phyloP scores from a whole-genome alignment of 768 basidiomycete genomes.

The Agaricus subrufescens region DNA sequence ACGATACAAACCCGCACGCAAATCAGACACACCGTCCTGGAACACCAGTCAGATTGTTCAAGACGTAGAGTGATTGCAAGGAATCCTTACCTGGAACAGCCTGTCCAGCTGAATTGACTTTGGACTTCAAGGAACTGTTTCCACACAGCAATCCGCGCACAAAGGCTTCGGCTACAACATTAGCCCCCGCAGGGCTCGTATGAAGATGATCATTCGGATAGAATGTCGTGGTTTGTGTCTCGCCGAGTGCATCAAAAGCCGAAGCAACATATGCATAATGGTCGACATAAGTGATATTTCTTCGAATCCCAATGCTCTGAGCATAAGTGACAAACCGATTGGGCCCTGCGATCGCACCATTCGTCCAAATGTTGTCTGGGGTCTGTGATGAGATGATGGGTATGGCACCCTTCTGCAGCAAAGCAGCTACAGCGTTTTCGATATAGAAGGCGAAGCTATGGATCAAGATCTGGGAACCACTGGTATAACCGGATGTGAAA shows the following conservation, averaged over 20 bases:
- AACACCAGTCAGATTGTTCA: neutral
- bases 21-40: neutral
- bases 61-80: neutral
- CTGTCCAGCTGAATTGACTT: conserved; percentile 31
- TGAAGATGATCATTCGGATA: conserved; percentile 46
- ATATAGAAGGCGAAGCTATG: conserved; percentile 44
- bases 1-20: neutral
- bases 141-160: conserved; percentile 39
- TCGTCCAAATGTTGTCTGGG: conserved; percentile 40
- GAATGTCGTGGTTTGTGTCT: conserved; percentile 30
- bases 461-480: conserved; percentile 33
- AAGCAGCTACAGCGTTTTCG: conserved; percentile 34
- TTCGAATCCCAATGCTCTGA: conserved; percentile 29
- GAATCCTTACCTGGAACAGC: conserved; percentile 28
- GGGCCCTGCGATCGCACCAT: conserved; percentile 25
- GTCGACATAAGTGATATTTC: conserved; percentile 36
- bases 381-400: conserved; percentile 45
- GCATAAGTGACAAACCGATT: conserved; percentile 44
- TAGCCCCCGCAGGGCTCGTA: conserved; percentile 38
- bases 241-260: conserved; percentile 35
- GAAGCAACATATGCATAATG: conserved; percentile 43
- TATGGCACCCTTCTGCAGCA: conserved; percentile 42
- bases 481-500: conserved; percentile 13
- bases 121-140: conserved; percentile 25
- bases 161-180: conserved; percentile 43